Evolutionary conservation across 2,329 filamentous ascomycete genomes (phyloP), one percentile per base, ranked within the genome.

Genomic region (Cladobotryum mycophilum): DNA sequence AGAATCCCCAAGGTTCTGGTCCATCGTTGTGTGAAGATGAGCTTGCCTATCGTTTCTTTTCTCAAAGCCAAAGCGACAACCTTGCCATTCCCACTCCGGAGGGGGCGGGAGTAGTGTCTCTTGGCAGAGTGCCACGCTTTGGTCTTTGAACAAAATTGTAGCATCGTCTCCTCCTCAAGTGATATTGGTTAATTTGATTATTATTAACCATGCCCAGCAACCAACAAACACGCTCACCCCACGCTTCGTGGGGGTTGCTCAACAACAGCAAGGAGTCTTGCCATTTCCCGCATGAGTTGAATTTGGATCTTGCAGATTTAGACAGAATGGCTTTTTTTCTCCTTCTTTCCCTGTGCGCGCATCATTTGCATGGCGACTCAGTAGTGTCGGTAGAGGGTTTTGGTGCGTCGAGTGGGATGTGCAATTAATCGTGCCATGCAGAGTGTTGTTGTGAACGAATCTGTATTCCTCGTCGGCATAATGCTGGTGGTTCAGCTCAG

Each of bases 201-300:
- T 37, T 37, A 37, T 34, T 40, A 44, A 12, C 38, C 40, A 33
- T 9, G 48, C 4, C 41, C 44, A 44, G 9, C 25, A 30, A 2
- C 25, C 25, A 30, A 30, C 25, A 30, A 35, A 38, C 45, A 40
- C 44, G n/a, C 37, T 20, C 18, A 35, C 45, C 49, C 49, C 49
- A 52, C 49, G 37, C 11, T n/a, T 9, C 49, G 49, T 52, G 49
- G 49, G 49, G 49, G 49, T 36, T 45, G 14, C 17, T 36, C 45
- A 35, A 41, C 41, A 48, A 30, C 9, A 48, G 8, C 9, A 30
- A 30, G 25, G 4, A 7, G 25, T 41, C 45, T 25, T 8, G 40
- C 13, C 18, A 15, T 18, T 18, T 20, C 5, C 20, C 20, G 14
- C n/a, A 42, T 42, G 8, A 41, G 40, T 22, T 42, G 8, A 41